Percentiles rank a stretch among this genome's conserved stretches.
These are phyloP conservation scores for Pichia sp. DNA, from an alignment of 1,139 yeast species.

Conservation along the genomic window DNA sequence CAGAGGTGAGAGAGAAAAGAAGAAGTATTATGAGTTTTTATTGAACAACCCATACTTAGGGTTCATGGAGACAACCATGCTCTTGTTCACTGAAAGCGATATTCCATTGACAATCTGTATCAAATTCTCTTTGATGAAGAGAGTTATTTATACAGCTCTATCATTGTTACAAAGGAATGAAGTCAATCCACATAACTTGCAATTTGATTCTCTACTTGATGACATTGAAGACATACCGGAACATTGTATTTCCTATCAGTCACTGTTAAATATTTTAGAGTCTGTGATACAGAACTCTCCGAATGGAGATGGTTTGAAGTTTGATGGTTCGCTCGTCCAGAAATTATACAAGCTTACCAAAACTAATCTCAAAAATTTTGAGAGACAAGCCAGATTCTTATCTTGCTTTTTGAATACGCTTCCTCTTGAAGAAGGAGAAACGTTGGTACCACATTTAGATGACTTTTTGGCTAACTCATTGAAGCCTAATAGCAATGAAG, in stretches of 20 bases:
- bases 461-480: constrained; percentile 3
- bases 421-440: constrained; percentile 5
- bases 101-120: constrained; percentile 35
- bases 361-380: constrained; percentile 20
- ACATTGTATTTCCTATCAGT: constrained; percentile 1
- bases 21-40: constrained; percentile 10
- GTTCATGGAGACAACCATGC: constrained; percentile 38
- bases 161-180: constrained; percentile 24
- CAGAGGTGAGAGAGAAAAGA: constrained; percentile 13
- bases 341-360: constrained; percentile 18
- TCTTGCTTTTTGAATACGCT: constrained; percentile 20
- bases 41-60: constrained; percentile 30
- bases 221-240: constrained; percentile 6
- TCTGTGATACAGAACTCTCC: not conserved
- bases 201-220: constrained; percentile 22
- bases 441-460: constrained; percentile 11
- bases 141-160: constrained; percentile 18
- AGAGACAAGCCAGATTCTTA: constrained; percentile 20
- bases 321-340: constrained; percentile 7
- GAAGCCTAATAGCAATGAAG: not conserved
- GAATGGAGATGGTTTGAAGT: constrained; percentile 13
- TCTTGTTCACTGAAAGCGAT: constrained; percentile 42
- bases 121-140: constrained; percentile 23
- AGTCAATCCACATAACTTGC: constrained; percentile 17
- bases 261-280: not conserved